Conservation (phyloP, 257 asterid species). For the Solanum medicagineum region DNA sequence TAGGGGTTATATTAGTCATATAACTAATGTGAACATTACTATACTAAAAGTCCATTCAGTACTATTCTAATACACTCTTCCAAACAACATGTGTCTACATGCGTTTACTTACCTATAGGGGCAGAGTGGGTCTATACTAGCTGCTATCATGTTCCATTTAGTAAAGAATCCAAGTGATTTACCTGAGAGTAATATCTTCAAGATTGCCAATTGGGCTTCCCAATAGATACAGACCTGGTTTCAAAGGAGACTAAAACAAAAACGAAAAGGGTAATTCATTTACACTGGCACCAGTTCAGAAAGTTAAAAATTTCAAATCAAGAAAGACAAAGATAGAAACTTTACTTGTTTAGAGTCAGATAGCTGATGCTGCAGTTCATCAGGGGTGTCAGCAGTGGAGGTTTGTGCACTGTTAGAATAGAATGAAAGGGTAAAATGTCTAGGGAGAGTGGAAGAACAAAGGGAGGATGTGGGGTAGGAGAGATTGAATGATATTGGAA, state of each 20-base stretch:
- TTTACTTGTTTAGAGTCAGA: conserved; percentile 31
- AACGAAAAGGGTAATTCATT: background rate
- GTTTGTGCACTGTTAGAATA: background rate
- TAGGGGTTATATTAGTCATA: background rate
- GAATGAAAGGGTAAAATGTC: background rate
- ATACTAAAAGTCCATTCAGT: background rate
- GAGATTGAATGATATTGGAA: background rate
- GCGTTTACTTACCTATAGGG: background rate
- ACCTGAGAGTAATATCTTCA: conserved; percentile 90
- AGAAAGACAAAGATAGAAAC: background rate
- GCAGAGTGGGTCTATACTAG: background rate
- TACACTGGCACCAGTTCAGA: background rate
- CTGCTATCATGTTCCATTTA: no score
- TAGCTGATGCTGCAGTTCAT: conserved; percentile 14
- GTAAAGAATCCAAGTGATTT: background rate
- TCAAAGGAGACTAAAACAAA: conserved; percentile 50
- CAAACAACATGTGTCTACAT: background rate
- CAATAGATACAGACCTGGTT: conserved; percentile 81
- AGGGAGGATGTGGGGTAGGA: background rate
- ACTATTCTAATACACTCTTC: background rate
- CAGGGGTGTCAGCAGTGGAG: conserved; percentile 8
- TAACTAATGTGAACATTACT: background rate
- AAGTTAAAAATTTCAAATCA: background rate
- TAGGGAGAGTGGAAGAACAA: background rate
- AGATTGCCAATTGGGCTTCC: conserved; percentile 97